Evolutionary conservation across 352 stramenopile genomes (phyloP), one percentile per base, ranked within the genome.

Genomic region (Phytopythium oedochilum): DNA sequence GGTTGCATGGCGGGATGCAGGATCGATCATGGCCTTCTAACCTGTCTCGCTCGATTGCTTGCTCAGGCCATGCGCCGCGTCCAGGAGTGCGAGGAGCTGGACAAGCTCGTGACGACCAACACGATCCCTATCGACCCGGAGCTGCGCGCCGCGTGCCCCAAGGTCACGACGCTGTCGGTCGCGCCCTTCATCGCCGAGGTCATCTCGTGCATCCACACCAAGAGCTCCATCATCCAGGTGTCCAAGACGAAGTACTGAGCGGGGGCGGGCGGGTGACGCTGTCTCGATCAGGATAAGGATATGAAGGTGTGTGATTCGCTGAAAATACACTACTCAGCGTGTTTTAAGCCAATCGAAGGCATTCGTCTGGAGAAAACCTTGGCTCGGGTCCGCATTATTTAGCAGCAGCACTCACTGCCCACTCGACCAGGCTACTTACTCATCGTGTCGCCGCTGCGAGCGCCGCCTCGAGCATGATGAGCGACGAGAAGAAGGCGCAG

Each of bases 151-250:
- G 57, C 68, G 22, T 74, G 73, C 10, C 47, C 63, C 46, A 94
- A 94, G 72, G 89, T 94, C 47, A 81, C 90, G 55, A 93, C 81
- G 64, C 68, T 94, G 25, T 92, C 82, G 14, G 85, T 94, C 38
- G 85, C 85, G 44, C 83, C 85, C 3, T 93, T 94, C 68, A 89
- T 94, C 60, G 85, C 85, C 48, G 83, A 94, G 68, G 81, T 92
- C 55, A 94, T 94, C 66, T 92, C 83, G 57, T 92, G 80, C 64
- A 94, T 92, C 60, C 85, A 94, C 75, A 86, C 63, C 42, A 94
- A 94, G 62, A 68, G 78, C 67, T 94, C 85, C 48, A 91, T 94
- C 57, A 86, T 88, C 59, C 81, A 91, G 59, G 70, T 88, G 38
- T 78, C 74, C 55, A 88, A 88, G 65, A 91, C 78, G 52, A 91